Base-by-base conservation (phyloP, 78 protist species). In the Thecamonas trahens region DNA sequence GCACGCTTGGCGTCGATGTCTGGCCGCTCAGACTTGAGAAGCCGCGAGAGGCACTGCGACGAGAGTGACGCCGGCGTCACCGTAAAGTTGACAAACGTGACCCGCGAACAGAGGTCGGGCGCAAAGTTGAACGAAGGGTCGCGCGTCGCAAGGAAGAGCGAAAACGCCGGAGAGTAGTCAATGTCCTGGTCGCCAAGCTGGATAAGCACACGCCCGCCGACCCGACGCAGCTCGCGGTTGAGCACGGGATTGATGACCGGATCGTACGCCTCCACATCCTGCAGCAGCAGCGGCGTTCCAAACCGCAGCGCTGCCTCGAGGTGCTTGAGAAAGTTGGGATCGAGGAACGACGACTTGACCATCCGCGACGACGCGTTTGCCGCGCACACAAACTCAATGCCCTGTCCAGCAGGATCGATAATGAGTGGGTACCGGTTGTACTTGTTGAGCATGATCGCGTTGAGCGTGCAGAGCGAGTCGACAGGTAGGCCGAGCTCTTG, bases 381-480 rank as follows among this genome's bases (percentile, higher is more conserved):
- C 34, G 40, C 42, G 38, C 59, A 34, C 31, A 97, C 40, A 74
- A 92, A 95, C 40, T 44, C 73, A 39, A 62, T 52, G 1, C 96
- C 98, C 65, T 93, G 96, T 49, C 97, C 98, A 18, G 91, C 57
- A 40, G 99, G 99, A 80, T 97, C 99, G 76, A 97, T 80, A n/a
- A 96, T 80, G 53, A 95, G 89, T 26, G 99, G 99, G 64, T 91
- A 97, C 26, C 99, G 79, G 34, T 92, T 85, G 85, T 86, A 94
- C 22, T 95, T 42, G 42, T 67, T 61, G 35, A 95, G 67, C 90
- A 97, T 83, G 54, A 91, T 73, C 13, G 99, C 99, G 75, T 97
- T 97, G 72, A 94, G 98, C 20, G 76, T 54, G 66, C 92, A 95
- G 58, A 97, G 76, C 29, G 70, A 79, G 79, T 97, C 99, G 24